Percentiles rank a stretch among this genome's conserved stretches.
Evolutionary conservation across 2,329 filamentous ascomycete genomes (phyloP).

Genomic region (Fusarium humuli): DNA sequence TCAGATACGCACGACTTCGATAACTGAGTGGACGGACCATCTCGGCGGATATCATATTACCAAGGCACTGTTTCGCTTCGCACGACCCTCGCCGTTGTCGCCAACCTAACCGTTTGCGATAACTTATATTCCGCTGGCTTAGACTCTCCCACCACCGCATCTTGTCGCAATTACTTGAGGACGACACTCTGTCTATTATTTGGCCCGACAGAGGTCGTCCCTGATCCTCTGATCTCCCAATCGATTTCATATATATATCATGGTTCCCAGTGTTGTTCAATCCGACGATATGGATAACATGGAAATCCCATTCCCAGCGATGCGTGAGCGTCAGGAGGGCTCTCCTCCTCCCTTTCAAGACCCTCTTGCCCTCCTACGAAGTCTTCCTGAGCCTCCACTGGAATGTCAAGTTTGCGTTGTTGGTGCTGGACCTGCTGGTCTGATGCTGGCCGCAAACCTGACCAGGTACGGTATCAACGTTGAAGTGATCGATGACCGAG

Average conservation of each 20-base stretch:
- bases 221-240: conserved; percentile 40
- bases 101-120: conserved; percentile 25
- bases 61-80: conserved; percentile 30
- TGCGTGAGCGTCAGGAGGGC: conserved; percentile 46
- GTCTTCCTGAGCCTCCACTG: conserved; percentile 59
- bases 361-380: conserved; percentile 61
- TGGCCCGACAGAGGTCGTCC: conserved; percentile 46
- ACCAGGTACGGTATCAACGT: conserved; percentile 74
- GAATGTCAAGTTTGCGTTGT: conserved; percentile 64
- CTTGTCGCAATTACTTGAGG: conserved; percentile 33
- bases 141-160: conserved; percentile 12
- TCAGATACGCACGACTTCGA: conserved; percentile 38
- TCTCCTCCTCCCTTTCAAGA: conserved; percentile 55
- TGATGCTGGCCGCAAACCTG: conserved; percentile 67
- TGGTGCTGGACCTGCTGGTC: conserved; percentile 66
- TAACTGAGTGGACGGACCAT: conserved; percentile 39
- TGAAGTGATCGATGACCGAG: conserved; percentile 75
- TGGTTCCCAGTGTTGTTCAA: conserved; percentile 53
- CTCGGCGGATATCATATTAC: conserved; percentile 29
- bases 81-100: conserved; percentile 24
- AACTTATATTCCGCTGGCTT: conserved; percentile 5
- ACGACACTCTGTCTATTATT: conserved; percentile 44
- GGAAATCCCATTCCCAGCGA: conserved; percentile 41
- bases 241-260: conserved; percentile 24
- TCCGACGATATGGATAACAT: conserved; percentile 46